Percentiles rank a stretch among this genome's conserved stretches.
phyloP scores from a whole-genome alignment of 139 green algal species.

The Zygnema circumcarinatum region DNA sequence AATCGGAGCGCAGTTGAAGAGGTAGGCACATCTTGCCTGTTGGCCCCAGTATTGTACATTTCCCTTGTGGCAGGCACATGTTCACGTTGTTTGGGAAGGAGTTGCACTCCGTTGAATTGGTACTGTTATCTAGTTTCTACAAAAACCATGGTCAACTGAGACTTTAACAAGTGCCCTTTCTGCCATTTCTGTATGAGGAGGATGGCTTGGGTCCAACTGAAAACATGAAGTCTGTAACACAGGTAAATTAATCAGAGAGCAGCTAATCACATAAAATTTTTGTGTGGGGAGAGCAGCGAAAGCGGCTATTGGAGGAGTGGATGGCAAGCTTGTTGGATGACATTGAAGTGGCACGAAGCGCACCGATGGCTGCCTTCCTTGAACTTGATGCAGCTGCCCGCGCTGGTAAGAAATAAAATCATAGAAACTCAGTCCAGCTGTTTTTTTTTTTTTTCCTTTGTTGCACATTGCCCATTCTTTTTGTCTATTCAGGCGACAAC shows the following conservation, averaged over 20 bases:
- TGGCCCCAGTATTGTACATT: not conserved
- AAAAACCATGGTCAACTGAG: too few relatives aligned
- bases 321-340: slow-evolving; percentile 34
- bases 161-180: too few relatives aligned
- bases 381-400: slow-evolving; percentile 48
- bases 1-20: slow-evolving; percentile 17
- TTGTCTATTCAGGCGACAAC: not conserved
- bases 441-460: not conserved
- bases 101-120: too few relatives aligned
- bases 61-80: too few relatives aligned
- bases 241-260: too few relatives aligned
- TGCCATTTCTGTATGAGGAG: too few relatives aligned
- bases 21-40: not conserved
- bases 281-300: not conserved
- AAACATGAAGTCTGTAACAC: too few relatives aligned
- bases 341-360: slow-evolving; percentile 26
- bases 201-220: too few relatives aligned
- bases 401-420: slow-evolving; percentile 13
- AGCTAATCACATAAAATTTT: too few relatives aligned
- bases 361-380: slow-evolving; percentile 49
- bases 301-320: slow-evolving; percentile 38
- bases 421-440: too few relatives aligned
- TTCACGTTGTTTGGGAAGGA: too few relatives aligned
- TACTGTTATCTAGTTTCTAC: too few relatives aligned
- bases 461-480: not conserved